Conservation (phyloP, 352 stramenopile genomes). For the Globisporangium paddicum region DNA sequence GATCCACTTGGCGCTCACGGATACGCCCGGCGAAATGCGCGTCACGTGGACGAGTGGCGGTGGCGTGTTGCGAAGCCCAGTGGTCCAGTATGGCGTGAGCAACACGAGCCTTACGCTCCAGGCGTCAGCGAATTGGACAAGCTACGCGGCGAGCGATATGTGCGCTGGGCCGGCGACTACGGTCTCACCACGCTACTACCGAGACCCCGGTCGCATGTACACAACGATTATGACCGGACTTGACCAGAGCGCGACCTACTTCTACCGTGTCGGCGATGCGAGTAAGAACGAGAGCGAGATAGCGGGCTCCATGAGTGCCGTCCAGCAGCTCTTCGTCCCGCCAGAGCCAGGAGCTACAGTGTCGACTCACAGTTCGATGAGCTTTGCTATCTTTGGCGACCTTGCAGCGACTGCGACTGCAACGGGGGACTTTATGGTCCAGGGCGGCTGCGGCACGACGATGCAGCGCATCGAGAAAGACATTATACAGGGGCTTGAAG, state of each 20-base stretch:
- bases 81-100: slow-evolving; percentile 33
- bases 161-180: slow-evolving; percentile 9
- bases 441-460: slow-evolving; percentile 10
- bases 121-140: slow-evolving; percentile 5
- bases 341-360: slow-evolving; percentile 3
- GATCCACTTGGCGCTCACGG: slow-evolving; percentile 13
- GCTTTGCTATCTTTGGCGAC: slow-evolving; percentile 57
- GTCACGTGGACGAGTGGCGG: slow-evolving; percentile 51
- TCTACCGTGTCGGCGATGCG: slow-evolving; percentile 15
- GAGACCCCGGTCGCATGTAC: slow-evolving; percentile 13
- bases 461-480: slow-evolving; percentile 14
- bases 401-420: slow-evolving; percentile 22
- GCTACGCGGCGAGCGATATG: slow-evolving; percentile 15
- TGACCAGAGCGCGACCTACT: slow-evolving; percentile 6
- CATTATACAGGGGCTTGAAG: background rate
- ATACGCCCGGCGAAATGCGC: slow-evolving; percentile 28
- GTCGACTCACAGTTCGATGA: slow-evolving; percentile 9
- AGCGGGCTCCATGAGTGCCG: background rate
- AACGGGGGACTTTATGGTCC: slow-evolving; percentile 12
- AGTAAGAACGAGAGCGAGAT: background rate
- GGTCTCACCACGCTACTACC: slow-evolving; percentile 8
- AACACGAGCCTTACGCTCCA: slow-evolving; percentile 12
- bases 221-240: slow-evolving; percentile 13
- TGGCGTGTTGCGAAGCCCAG: slow-evolving; percentile 14
- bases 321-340: slow-evolving; percentile 16